phyloP scores from a whole-genome alignment of 2,329 filamentous ascomycete species.

The Sporothrix variecibatus region DNA sequence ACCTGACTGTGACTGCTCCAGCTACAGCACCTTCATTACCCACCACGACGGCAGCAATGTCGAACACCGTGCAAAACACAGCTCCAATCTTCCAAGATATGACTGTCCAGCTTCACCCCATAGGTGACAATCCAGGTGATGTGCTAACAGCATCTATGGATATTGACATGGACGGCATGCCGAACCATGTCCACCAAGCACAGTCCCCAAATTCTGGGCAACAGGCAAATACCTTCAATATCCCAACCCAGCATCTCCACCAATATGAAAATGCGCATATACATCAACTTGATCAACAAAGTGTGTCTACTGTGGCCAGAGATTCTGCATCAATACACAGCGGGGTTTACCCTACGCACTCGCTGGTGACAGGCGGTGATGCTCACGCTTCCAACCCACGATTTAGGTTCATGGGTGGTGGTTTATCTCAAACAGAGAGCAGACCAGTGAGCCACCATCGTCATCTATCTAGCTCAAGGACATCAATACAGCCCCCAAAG shows the following conservation, averaged over 20 bases:
- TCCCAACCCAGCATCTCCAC: background rate
- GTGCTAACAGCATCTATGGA: constrained; percentile 13
- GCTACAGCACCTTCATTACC: background rate
- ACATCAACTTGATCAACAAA: background rate
- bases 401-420: background rate
- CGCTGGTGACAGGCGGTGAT: background rate
- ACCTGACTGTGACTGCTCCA: background rate
- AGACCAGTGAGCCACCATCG: constrained; percentile 23
- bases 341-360: background rate
- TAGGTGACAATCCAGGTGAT: background rate
- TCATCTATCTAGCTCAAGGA: constrained; percentile 24
- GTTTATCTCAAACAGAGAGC: background rate
- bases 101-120: background rate
- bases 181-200: background rate
- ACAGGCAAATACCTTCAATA: background rate
- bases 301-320: background rate
- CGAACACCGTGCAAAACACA: background rate
- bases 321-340: background rate
- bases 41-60: background rate
- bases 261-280: background rate
- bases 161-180: constrained; percentile 18
- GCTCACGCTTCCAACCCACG: background rate
- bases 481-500: constrained; percentile 7
- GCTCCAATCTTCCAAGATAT: background rate
- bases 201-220: background rate